Conservation (phyloP, 2,329 filamentous ascomycete species). For the Penicillium verrucosum region DNA sequence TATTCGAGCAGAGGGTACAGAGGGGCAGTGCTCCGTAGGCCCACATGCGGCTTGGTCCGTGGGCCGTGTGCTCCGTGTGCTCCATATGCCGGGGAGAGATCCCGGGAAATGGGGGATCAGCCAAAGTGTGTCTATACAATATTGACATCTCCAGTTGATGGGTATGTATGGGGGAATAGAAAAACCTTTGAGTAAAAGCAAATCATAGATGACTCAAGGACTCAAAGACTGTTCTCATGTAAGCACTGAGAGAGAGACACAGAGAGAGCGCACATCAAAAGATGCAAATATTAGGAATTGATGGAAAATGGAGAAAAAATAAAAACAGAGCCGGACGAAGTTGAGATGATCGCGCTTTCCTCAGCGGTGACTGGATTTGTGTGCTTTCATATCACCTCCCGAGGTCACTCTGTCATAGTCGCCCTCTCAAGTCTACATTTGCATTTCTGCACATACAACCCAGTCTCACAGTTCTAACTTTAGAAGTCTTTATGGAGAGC, state of each 20-base stretch:
- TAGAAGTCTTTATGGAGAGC: neutral
- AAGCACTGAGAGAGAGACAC: neutral
- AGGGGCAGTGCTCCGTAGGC: conserved; percentile 11
- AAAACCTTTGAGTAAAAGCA: neutral
- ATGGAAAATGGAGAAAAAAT: neutral
- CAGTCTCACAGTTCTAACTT: neutral
- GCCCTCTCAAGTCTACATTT: neutral
- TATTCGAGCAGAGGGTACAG: conserved; percentile 4
- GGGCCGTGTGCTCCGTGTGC: neutral
- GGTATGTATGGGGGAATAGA: neutral
- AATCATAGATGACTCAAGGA: neutral
- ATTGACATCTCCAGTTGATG: neutral
- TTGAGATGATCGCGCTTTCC: conserved; percentile 3
- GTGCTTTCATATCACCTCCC: neutral
- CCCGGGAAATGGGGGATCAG: conserved; percentile 14
- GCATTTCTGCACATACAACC: neutral
- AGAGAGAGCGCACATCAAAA: too few species aligned
- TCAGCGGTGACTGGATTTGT: neutral
- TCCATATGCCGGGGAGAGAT: conserved; percentile 14
- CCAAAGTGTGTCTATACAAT: conserved; percentile 8
- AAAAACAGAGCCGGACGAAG: neutral
- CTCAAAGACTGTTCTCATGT: neutral
- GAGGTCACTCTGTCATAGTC: neutral
- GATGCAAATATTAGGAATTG: neutral
- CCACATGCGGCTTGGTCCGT: conserved; percentile 22